Conservation (phyloP, 176 grass and related monocot genomes). For the Echinochloa phyllopogon region DNA sequence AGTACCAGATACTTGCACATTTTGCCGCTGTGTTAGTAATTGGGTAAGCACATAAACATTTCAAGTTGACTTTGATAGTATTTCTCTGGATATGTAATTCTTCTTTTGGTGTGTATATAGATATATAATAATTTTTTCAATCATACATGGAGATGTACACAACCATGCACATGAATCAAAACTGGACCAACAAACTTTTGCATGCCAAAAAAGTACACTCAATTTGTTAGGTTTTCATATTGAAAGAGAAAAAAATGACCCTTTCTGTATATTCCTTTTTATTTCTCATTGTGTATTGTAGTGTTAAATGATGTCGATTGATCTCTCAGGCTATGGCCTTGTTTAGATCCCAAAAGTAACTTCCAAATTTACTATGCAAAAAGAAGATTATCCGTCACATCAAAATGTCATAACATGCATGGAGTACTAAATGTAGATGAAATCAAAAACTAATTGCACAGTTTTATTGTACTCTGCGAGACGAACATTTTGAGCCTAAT, state of each 20-base stretch:
- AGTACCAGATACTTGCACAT: background rate
- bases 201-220: constrained; percentile 5
- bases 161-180: background rate
- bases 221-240: background rate
- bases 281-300: background rate
- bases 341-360: too few species aligned
- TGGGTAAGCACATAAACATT: background rate
- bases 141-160: constrained; percentile 8
- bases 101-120: background rate
- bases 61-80: background rate
- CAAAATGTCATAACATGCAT: too few species aligned
- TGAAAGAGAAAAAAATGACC: background rate
- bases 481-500: too few species aligned
- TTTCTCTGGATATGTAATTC: background rate
- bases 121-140: background rate
- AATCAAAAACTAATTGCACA: too few species aligned
- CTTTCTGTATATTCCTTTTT: background rate
- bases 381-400: too few species aligned
- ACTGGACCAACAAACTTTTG: background rate
- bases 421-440: too few species aligned
- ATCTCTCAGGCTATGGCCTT: constrained; percentile 14
- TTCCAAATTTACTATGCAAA: too few species aligned
- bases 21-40: background rate
- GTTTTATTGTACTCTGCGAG: too few species aligned
- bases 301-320: constrained; percentile 12